A percentile compares a stretch with the other conserved stretches of the same genome.
phyloP scores from a whole-genome alignment of 495 filamentous ascomycete species.

The Xylaria venustula region DNA sequence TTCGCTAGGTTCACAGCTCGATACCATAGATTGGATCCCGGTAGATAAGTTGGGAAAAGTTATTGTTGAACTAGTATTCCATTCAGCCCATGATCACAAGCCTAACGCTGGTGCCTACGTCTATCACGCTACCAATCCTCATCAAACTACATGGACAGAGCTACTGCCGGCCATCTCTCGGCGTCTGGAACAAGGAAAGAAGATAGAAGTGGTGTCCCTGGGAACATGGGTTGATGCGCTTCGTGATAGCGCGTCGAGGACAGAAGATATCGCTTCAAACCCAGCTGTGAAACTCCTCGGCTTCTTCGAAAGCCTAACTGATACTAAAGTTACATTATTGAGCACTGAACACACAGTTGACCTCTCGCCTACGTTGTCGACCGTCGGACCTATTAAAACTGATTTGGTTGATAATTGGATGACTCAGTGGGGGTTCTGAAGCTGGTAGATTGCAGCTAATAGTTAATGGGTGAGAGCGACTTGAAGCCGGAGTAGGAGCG shows the following conservation, averaged over 20 bases:
- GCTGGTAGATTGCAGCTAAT: no score
- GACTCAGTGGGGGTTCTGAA: conserved; percentile 9
- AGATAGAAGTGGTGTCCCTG: conserved; percentile 29
- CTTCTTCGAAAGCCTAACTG: conserved; percentile 2
- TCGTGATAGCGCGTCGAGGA: conserved; percentile 26
- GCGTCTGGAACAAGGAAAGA: conserved; percentile 17
- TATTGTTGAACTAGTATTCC: conserved; percentile 29
- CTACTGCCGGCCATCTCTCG: conserved; percentile 29
- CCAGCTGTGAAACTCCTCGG: conserved; percentile 44
- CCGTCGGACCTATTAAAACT: background rate
- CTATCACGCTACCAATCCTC: conserved; percentile 46
- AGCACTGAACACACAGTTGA: background rate
- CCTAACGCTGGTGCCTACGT: background rate
- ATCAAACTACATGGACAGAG: conserved; percentile 29
- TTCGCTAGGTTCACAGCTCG: conserved; percentile 34
- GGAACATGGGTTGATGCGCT: conserved; percentile 37
- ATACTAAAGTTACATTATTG: background rate
- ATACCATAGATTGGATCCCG: conserved; percentile 53
- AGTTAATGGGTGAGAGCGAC: no score
- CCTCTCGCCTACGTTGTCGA: background rate
- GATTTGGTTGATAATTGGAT: conserved; percentile 11
- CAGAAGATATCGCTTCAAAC: conserved; percentile 30
- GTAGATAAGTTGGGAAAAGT: conserved; percentile 37
- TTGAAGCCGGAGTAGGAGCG: no score
- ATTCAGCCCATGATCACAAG: background rate